phyloP scores from a whole-genome alignment of 805 yeast species.

The Candida piceae region DNA sequence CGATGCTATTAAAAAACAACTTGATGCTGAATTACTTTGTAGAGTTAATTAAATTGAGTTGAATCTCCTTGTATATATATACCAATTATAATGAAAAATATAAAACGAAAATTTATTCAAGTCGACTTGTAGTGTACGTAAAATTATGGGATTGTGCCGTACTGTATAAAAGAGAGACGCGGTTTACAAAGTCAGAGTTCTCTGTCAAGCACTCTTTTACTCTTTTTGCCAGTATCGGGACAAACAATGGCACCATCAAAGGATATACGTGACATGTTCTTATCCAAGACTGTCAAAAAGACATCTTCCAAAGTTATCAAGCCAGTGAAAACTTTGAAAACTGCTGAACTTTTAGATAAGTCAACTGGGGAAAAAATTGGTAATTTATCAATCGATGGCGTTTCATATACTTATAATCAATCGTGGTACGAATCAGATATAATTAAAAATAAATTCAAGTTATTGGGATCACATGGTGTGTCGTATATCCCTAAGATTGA shows the following conservation, averaged over 20 bases:
- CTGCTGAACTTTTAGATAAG: too few species aligned
- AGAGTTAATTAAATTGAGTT: conserved; percentile 41
- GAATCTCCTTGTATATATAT: background rate
- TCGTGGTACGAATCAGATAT: background rate
- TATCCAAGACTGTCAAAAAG: background rate
- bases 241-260: background rate
- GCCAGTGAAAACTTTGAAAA: background rate
- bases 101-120: too few species aligned
- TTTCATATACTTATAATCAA: background rate
- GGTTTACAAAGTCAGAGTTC: too few species aligned
- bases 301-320: background rate
- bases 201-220: too few species aligned
- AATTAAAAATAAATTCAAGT: background rate
- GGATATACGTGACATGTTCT: background rate
- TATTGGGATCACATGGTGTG: conserved; percentile 6
- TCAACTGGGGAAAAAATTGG: too few species aligned
- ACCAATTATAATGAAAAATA: too few species aligned
- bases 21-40: conserved; percentile 77
- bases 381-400: too few species aligned
- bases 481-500: background rate
- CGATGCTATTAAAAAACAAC: conserved; percentile 74
- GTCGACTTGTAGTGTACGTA: too few species aligned
- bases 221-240: too few species aligned
- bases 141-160: too few species aligned
- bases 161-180: too few species aligned